Evolutionary conservation across 805 yeast species (phyloP), one percentile per base, ranked within the genome.

Genomic region (baker's yeast (Saccharomyces cerevisiae)): DNA sequence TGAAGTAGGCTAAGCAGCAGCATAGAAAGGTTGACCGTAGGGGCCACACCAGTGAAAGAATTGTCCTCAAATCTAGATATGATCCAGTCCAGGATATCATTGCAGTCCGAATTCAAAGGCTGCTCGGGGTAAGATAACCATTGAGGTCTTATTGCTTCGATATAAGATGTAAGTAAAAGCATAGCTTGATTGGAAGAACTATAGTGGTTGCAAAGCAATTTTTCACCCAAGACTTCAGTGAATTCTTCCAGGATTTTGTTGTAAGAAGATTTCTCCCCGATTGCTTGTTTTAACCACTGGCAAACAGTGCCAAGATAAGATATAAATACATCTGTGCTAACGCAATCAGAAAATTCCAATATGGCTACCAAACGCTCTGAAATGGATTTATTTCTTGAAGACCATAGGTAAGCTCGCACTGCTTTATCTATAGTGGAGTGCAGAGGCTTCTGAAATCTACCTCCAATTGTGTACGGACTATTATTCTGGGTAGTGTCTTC

Each of bases 51-150:
- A 50, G 70, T 60, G 13, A 82, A 66, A 49, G 78, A 65, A 2
- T 66, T 61, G 31, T 74, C 78, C 0, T 70, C 67, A 3, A 74
- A 73, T 49, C 82, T 68, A 17, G 67, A 60, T 2, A 71, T 46
- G 8, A 81, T 56, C 76, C 81, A 83, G 1, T 69, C 63, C 43
- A 74, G 69, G 21, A 83, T 73, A 58, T 82, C 86, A 41, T 61
- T 62, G 47, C 76, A 74, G 50, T 81, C 84, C 2, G 70, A 70
- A 21, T 63, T 57, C 6, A 78, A 61, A 1, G 61, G 62, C 1
- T 58, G 62, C 8, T 65, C 60, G 0, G 49, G 32, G 4, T 51
- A 53, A 0, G 50, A 41, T 1, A 71, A 47, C 73, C 80, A 71
- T 0, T 58, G 49, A 1, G 59, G 26, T 6, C 59, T 51, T 1